Base-by-base conservation (phyloP, 2,329 filamentous ascomycete species). In the Verticillium tricorpus region DNA sequence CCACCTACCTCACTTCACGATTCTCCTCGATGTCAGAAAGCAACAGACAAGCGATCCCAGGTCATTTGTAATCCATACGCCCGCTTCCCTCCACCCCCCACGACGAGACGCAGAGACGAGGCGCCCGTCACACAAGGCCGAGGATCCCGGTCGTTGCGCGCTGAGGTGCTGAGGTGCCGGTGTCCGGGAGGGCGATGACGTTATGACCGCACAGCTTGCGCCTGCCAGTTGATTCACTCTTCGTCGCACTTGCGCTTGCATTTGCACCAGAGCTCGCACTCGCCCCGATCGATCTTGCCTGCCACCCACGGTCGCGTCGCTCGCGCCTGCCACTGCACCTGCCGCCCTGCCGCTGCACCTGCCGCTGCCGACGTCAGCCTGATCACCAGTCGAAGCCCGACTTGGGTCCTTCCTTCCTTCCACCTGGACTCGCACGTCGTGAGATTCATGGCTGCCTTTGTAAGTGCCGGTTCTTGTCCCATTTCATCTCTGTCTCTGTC, bases 361-460 rank as follows among this genome's bases (percentile, higher is more conserved):
- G 34, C 39, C 28, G 28, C 28, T 28, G 19, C 19, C 45, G 19
- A 22, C 45, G 45, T 50, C n/a, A 52, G 45, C 45, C 19, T 52
- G 45, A 52, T 52, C 19, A 15, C 19, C 39, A 45, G 15, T 45
- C 17, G 39, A 45, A 9, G 39, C 39, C 39, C 17, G 39, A n/a
- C 17, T 19, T 9, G 7, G 39, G 39, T 45, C 15, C 9, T 45
- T 22, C 15, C 9, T 45, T 22, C 39, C 22, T 32, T 54, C 34
- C n/a, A 9, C 19, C 8, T 19, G 39, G 4, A 15, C 25, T n/a
- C 15, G n/a, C 45, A 22, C n/a, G 45, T 52, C 45, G 45, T 19
- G 45, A 52, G n/a, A 52, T 69, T 67, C 59, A 69, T 69, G 67
- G 67, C 67, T 68, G 67, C 67, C 63, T 68, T 69, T 65, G 67